Conservation (phyloP, 306 rosid genomes). For the Hippophae tibetana region DNA sequence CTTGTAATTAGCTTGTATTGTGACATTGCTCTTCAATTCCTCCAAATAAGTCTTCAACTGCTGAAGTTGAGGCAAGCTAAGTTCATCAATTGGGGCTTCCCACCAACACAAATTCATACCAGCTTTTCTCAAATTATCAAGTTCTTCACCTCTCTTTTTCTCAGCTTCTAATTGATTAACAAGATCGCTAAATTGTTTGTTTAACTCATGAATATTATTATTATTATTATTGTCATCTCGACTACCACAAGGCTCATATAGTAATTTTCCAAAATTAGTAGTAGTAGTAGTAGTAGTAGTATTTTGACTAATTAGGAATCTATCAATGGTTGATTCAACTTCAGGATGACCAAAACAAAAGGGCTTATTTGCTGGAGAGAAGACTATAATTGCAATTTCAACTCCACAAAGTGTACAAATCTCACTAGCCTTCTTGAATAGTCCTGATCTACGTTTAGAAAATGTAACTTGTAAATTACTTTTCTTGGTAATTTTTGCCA, state of each 20-base stretch:
- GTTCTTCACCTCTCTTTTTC: slow-evolving; percentile 38
- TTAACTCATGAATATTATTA: slow-evolving; percentile 33
- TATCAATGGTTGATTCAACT: slow-evolving; percentile 42
- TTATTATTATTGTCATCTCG: slow-evolving; percentile 17
- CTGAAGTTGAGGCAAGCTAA: slow-evolving; percentile 30
- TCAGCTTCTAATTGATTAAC: slow-evolving; percentile 38
- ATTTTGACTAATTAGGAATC: slow-evolving; percentile 24
- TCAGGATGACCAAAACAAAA: slow-evolving; percentile 58
- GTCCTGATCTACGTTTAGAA: slow-evolving; percentile 54
- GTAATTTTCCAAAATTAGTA: neutral
- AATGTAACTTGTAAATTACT: slow-evolving; percentile 59
- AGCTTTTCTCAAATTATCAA: slow-evolving; percentile 31
- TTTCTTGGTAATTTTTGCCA: slow-evolving; percentile 46
- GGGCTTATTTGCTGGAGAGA: slow-evolving; percentile 56
- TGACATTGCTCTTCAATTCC: slow-evolving; percentile 28
- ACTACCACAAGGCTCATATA: slow-evolving; percentile 21
- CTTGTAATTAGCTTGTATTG: neutral
- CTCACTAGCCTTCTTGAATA: slow-evolving; percentile 66
- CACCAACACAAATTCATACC: slow-evolving; percentile 45
- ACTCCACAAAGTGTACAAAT: slow-evolving; percentile 67
- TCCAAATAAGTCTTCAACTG: slow-evolving; percentile 35
- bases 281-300: slow-evolving; percentile 7
- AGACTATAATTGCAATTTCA: slow-evolving; percentile 46
- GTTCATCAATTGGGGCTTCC: slow-evolving; percentile 42
- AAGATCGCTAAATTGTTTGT: slow-evolving; percentile 32